phyloP scores from a whole-genome alignment of 176 grass and related monocot species.

The Oryza glumipatula region DNA sequence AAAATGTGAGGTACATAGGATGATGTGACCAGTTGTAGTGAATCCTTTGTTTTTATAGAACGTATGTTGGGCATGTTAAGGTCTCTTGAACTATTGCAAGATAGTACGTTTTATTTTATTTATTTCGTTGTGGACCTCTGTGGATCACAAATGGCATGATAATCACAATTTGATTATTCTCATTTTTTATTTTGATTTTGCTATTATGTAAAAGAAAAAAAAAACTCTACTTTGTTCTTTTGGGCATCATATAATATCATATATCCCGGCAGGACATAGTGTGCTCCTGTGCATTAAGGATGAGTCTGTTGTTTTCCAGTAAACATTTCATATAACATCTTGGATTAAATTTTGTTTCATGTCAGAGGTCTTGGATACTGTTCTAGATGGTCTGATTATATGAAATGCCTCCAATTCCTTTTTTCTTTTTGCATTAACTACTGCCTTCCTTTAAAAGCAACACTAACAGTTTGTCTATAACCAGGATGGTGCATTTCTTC shows the following conservation, averaged over 20 bases:
- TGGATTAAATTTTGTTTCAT: neutral
- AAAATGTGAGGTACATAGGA: neutral
- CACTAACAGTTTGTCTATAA: slow-evolving; percentile 46
- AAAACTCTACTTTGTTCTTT: neutral
- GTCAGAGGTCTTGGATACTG: slow-evolving; percentile 15
- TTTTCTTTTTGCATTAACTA: neutral
- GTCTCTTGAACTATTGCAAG: neutral
- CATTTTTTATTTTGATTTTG: neutral
- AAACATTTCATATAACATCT: slow-evolving; percentile 9
- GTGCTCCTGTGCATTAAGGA: neutral
- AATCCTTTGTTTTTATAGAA: slow-evolving; percentile 29
- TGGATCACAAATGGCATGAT: neutral
- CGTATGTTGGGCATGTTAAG: slow-evolving; percentile 2
- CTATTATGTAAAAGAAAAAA: neutral
- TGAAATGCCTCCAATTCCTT: neutral
- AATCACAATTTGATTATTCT: neutral
- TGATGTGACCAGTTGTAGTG: neutral
- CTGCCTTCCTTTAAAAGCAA: neutral
- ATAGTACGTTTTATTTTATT: neutral
- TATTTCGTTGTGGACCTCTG: neutral
- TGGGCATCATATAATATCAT: neutral
- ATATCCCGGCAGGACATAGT: slow-evolving; percentile 4
- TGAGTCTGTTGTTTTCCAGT: neutral
- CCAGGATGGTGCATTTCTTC: slow-evolving; percentile 88
- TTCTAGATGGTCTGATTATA: slow-evolving; percentile 8